Evolutionary conservation across 2,329 filamentous ascomycete genomes (phyloP), one percentile per base, ranked within the genome.

Genomic region (Alternaria gaisen): DNA sequence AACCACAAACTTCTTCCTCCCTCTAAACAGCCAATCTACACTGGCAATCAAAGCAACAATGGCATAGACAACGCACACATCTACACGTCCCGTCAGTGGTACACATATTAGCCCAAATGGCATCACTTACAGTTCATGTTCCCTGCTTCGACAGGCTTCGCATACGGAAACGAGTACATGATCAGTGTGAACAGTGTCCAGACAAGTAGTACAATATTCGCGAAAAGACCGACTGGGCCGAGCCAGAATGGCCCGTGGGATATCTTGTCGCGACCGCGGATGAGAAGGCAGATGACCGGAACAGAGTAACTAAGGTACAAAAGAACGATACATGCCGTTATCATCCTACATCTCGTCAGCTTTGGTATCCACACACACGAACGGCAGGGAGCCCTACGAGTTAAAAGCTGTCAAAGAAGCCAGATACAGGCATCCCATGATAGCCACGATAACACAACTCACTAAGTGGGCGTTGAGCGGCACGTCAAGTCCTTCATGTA

Each of bases 151-250:
- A 77, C 72, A 12, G 76, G 75, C 46, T 69, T 71, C 10, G 69
- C 58, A 53, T 77, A 77, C 0, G 76, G 76, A 55, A 77, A 75
- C 18, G 61, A 71, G 70, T 82, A 84, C 72, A 85, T 83, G 52
- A 85, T 64, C 50, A 85, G 75, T 0, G 83, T 84, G 64, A 85
- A 83, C 28, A 80, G 38, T 0, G 82, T 85, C 83, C 83, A 85
- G 14, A 68, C 42, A 14, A 85, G 71, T 0, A 83, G 73, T 7
- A 84, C 74, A 18, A 79, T 69, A 62, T 85, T 84, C 14, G 79
- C 71, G 44, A 80, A 67, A 22, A 80, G 59, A 1, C 83, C 83
- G 42, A 82, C 41, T 5, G 73, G 74, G 1, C 82, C 83, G 26
- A 85, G 71, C 78, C 81, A 84, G 73, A 85, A 85, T 0, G 83